Evolutionary conservation across 106 monocot species (phyloP).

Genomic region (Dendrobium officinale): DNA sequence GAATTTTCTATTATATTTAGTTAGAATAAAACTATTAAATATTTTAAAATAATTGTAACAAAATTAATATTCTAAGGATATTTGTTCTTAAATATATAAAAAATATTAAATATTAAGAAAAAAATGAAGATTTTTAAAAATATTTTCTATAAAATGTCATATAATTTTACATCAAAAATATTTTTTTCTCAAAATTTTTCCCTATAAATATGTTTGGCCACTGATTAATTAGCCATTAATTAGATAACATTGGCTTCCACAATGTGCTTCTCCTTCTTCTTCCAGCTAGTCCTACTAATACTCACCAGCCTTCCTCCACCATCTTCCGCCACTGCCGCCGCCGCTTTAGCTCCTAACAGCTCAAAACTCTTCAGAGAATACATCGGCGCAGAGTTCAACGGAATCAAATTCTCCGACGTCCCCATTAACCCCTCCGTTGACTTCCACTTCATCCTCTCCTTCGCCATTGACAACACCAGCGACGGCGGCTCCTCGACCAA

Average conservation of each 20-base stretch:
- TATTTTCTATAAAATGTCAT: no score
- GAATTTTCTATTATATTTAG: no score
- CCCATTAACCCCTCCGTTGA: conserved; percentile 29
- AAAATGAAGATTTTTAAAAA: no score
- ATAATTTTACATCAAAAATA: no score
- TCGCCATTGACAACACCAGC: conserved; percentile 21
- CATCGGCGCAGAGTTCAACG: conserved; percentile 31
- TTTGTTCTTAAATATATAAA: no score
- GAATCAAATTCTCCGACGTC: conserved; percentile 45
- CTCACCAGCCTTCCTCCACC: not conserved
- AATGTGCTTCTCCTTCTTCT: not conserved
- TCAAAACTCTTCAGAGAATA: conserved; percentile 27
- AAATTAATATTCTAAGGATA: no score
- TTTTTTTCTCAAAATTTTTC: no score
- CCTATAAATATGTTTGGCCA: no score
- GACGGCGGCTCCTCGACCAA: conserved; percentile 7
- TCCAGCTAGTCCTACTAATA: not conserved
- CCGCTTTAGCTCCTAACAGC: not conserved
- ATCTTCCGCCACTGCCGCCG: not conserved
- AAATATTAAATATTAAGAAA: no score
- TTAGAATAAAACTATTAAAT: no score
- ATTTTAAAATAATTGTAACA: no score
- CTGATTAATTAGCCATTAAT: not conserved
- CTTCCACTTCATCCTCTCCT: conserved; percentile 29
- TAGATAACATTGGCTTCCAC: not conserved